These are phyloP conservation scores for Daldinia childiae DNA, from an alignment of 495 filamentous ascomycete genomes.

Conservation along the genomic window DNA sequence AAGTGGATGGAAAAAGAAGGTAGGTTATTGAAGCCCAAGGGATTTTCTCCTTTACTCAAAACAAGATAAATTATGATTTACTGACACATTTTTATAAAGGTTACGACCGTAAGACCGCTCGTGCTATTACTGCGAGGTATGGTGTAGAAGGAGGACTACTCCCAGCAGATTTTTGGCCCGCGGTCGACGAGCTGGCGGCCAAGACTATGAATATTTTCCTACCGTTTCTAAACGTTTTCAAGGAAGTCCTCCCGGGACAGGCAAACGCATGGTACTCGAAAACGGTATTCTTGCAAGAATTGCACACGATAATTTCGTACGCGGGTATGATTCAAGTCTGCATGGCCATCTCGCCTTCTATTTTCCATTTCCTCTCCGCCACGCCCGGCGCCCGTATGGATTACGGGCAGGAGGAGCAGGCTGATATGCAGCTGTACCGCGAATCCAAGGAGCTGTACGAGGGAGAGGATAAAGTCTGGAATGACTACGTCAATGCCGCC, in stretches of 20 bases:
- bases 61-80: not conserved
- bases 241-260: conserved; percentile 33
- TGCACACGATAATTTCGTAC: conserved; percentile 56
- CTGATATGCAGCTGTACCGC: conserved; percentile 48
- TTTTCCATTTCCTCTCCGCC: conserved; percentile 55
- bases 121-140: conserved; percentile 44
- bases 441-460: conserved; percentile 41
- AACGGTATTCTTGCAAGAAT: conserved; percentile 51
- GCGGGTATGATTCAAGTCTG: conserved; percentile 57
- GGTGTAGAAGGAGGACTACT: conserved; percentile 43
- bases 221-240: conserved; percentile 52
- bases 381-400: conserved; percentile 54
- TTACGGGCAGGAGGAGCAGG: conserved; percentile 44
- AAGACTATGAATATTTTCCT: conserved; percentile 53
- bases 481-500: conserved; percentile 7
- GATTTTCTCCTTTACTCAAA: not conserved
- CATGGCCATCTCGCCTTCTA: conserved; percentile 55
- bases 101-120: conserved; percentile 52
- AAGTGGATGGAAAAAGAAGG: conserved; percentile 51
- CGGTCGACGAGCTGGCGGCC: conserved; percentile 53
- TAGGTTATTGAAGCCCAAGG: conserved; percentile 30
- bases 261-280: conserved; percentile 17
- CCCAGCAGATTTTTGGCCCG: conserved; percentile 53
- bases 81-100: conserved; percentile 41
- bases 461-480: conserved; percentile 23